Conservation (phyloP, 345 rosid species). For the Geranium rotundifolium region DNA sequence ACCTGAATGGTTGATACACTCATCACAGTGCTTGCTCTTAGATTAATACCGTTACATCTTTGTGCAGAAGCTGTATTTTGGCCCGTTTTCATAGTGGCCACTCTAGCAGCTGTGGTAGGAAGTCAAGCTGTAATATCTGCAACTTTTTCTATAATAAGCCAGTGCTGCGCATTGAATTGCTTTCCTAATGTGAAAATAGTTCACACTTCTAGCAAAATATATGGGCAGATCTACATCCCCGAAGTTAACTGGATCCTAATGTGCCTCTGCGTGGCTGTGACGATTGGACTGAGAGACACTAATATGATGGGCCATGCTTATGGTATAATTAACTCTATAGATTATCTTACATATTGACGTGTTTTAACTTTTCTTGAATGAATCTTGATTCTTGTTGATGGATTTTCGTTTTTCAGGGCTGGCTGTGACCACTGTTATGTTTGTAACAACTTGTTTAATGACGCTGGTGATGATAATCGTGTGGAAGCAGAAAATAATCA, state of each 20-base stretch:
- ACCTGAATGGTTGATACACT: not conserved
- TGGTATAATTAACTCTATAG: conserved; percentile 26
- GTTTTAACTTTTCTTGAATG: not conserved
- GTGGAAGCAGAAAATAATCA: conserved; percentile 42
- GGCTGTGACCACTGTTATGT: conserved; percentile 69
- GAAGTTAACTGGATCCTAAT: conserved; percentile 88
- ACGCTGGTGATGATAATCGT: conserved; percentile 51
- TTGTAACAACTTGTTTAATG: conserved; percentile 72
- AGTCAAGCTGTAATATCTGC: conserved; percentile 88
- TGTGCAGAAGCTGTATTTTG: conserved; percentile 68
- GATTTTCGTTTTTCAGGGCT: conserved; percentile 38
- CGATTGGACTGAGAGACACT: conserved; percentile 59
- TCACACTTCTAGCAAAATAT: conserved; percentile 67
- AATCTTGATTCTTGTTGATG: conserved; percentile 6
- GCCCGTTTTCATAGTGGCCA: conserved; percentile 81
- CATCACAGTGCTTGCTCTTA: conserved; percentile 3
- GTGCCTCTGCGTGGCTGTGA: conserved; percentile 65
- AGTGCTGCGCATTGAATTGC: conserved; percentile 72
- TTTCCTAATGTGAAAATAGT: conserved; percentile 77
- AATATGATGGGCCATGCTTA: conserved; percentile 76
- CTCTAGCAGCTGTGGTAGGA: conserved; percentile 71
- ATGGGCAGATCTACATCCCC: conserved; percentile 78
- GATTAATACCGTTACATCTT: conserved; percentile 7
- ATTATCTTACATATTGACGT: not conserved
- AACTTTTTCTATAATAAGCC: conserved; percentile 83